Evolutionary conservation across 805 yeast species (phyloP), one percentile per base, ranked within the genome.

Genomic region (Cyberlindnera saturnus): DNA sequence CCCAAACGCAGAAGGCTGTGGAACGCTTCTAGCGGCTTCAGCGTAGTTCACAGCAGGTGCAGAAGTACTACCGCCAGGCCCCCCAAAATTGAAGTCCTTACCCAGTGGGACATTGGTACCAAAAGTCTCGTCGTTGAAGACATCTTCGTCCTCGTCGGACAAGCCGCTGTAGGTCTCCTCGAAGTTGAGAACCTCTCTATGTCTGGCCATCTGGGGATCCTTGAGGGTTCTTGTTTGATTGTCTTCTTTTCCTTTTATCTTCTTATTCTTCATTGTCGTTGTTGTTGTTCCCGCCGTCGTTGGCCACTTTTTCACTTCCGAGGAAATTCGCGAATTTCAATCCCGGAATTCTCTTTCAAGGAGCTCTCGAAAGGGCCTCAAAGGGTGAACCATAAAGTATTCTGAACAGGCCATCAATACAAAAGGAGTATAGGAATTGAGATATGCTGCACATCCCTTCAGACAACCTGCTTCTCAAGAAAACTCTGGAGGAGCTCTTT

Each of bases 111-210:
- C 70, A 37, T 66, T 70, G 34, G 63, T 67, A 23, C 93, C 95
- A 63, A 86, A 86, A 0, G 95, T 86, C 57, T 82, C 89, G 49
- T 79, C 86, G 58, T 86, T 86, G 52, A 82, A 71, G 32, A 84
- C 93, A 59, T 87, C 96, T 38, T 83, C 90, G 29, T 76, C 82
- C 44, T 79, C 86, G 30, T 87, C 95, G 16, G 53, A 47, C 43
- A 82, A 71, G 3, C 91, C 90, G 43, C 80, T 86, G 62, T 85
- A 86, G 16, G 91, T 81, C 30, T 88, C 95, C 55, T 88, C 95
- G 59, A 87, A 88, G 59, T 86, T 89, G 60, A 77, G 71, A 9
- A 75, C 67, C 53, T 55, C 56, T 38, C 46, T 42, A 34, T 42
- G 34, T 38, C 41, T 44, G 9, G 53, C 47, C 56, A 52, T 52